These are phyloP conservation scores for Xylaria nigripes DNA, from an alignment of 495 filamentous ascomycete genomes.

Conservation along the genomic window DNA sequence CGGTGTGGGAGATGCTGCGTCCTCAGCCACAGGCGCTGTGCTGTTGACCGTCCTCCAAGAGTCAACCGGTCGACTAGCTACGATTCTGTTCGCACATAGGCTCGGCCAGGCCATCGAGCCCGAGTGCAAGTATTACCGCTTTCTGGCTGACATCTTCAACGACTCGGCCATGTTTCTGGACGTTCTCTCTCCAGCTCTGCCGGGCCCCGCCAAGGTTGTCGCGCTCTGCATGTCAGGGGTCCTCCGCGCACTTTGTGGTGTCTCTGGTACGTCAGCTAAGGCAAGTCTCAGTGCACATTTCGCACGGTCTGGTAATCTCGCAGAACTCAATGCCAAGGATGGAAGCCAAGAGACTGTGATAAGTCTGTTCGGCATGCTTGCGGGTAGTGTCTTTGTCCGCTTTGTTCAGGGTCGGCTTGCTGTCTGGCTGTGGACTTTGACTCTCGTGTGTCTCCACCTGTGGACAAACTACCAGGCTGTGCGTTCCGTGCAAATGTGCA, in stretches of 20 bases:
- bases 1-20: constrained; percentile 79
- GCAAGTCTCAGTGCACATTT: constrained; percentile 90
- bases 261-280: constrained; percentile 83
- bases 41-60: constrained; percentile 84
- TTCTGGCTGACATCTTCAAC: constrained; percentile 87
- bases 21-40: constrained; percentile 79
- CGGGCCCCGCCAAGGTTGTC: constrained; percentile 55
- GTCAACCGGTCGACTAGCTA: constrained; percentile 73
- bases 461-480: constrained; percentile 80
- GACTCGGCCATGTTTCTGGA: constrained; percentile 86
- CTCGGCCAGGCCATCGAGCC: constrained; percentile 84
- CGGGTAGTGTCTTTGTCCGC: constrained; percentile 72
- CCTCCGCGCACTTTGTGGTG: constrained; percentile 75
- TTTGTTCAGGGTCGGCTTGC: constrained; percentile 58
- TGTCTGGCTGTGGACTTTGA: constrained; percentile 68
- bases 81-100: constrained; percentile 82
- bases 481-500: constrained; percentile 70
- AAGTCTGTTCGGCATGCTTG: constrained; percentile 81
- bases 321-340: constrained; percentile 92
- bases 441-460: constrained; percentile 67
- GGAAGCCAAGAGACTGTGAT: constrained; percentile 95
- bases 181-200: constrained; percentile 73
- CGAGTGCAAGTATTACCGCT: constrained; percentile 89
- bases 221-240: constrained; percentile 70
- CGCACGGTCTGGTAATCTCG: constrained; percentile 77